Evolutionary conservation across 2,329 filamentous ascomycete species (phyloP).

Genomic region (Nothophaeocryptopus gaeumannii): DNA sequence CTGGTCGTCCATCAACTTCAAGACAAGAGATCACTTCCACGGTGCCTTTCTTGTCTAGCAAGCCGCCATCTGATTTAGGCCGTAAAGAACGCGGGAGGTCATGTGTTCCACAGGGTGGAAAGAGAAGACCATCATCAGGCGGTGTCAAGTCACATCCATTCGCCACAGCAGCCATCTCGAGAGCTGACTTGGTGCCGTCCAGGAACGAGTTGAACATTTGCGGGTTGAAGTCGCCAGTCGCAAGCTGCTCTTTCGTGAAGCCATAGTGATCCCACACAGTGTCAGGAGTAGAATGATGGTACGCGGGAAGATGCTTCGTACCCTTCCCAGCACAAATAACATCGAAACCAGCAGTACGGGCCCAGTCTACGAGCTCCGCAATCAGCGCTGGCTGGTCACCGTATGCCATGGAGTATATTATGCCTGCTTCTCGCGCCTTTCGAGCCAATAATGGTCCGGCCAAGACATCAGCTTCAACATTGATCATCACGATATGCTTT

Average conservation of each 20-base stretch:
- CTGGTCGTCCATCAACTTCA: conserved; percentile 43
- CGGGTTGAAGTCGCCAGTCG: conserved; percentile 45
- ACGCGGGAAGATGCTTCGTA: conserved; percentile 48
- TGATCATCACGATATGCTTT: conserved; percentile 51
- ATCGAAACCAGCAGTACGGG: conserved; percentile 44
- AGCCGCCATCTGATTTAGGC: conserved; percentile 43
- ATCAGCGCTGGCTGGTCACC: conserved; percentile 48
- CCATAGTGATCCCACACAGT: conserved; percentile 50
- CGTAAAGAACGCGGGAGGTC: conserved; percentile 44
- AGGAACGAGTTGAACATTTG: conserved; percentile 52
- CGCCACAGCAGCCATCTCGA: conserved; percentile 50
- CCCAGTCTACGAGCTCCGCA: conserved; percentile 45
- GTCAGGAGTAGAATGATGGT: conserved; percentile 47
- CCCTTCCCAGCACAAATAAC: conserved; percentile 48
- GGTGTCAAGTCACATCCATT: conserved; percentile 46
- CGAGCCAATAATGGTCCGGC: conserved; percentile 43
- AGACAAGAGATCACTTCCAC: conserved; percentile 49
- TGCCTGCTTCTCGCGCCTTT: conserved; percentile 45
- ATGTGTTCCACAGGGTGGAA: conserved; percentile 45
- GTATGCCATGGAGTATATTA: conserved; percentile 50
- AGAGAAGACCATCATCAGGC: conserved; percentile 42
- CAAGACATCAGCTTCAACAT: conserved; percentile 47
- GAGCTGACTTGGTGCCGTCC: conserved; percentile 48
- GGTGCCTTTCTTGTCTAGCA: conserved; percentile 42
- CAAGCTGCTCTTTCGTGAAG: conserved; percentile 46